Base-by-base conservation (phyloP, 495 filamentous ascomycete genomes). In the Recurvomyces mirabilis region DNA sequence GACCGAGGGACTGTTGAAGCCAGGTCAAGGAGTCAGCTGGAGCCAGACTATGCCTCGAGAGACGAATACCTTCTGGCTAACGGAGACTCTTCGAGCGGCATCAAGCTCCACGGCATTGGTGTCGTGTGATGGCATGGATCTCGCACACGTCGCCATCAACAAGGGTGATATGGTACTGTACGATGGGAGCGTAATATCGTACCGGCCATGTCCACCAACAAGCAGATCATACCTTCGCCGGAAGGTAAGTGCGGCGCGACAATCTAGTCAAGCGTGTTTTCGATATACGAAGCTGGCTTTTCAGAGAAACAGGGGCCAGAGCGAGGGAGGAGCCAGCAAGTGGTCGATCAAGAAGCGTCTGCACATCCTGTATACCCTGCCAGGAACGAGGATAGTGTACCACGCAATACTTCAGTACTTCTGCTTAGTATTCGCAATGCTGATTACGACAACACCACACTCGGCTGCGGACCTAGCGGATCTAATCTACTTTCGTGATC, bases 51-150 rank as follows among this genome's bases (percentile, higher is more conserved):
- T 46, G 10, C 12, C 33, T 10, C 10, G n/a, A 4, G 43, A 19
- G 4, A 28, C 43, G 6, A 46, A 46, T 19, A 15, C 43, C 7
- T 46, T 38, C 34, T 46, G 43, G 43, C 23, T 31, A n/a, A 38
- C 43, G 13, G 34, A 46, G n/a, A 33, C 24, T 3, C 32, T 46
- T 4, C 43, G 22, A 5, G 32, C 18, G 5, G 43, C 43, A 3
- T 31, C 24, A 7, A 38, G 10, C 7, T 22, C 31, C 10, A 29
- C 21, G 9, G 43, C 43, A 5, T n/a, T 14, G 9, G 22, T 31
- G 3, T 14, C 11, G 4, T 20, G 25, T 24, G 32, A 38, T 19
- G 43, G 43, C 24, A 4, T 24, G 4, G 43, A 46, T 23, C 34
- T 46, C 13, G 30, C 31, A 6, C 38, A 25, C 14, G 14, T 33